phyloP scores from a whole-genome alignment of 2,329 filamentous ascomycete species.

The Pyricularia grisea region DNA sequence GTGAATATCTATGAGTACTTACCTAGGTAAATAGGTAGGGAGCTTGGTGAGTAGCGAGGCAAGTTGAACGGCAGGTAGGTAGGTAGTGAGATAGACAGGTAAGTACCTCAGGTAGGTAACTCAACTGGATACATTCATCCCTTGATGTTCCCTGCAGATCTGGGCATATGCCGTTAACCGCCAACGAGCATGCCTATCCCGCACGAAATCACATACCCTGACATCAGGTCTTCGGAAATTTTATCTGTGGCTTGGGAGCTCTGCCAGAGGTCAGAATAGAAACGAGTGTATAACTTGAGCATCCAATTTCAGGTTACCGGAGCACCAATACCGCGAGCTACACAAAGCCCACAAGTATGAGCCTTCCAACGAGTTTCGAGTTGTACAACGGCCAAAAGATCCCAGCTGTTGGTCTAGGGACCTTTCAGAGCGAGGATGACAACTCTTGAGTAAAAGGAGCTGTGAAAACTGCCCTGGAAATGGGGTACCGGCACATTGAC shows the following conservation, averaged over 20 bases:
- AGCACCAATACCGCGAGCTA: background rate
- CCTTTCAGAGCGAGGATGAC: background rate
- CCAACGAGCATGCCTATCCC: background rate
- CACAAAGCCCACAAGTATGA: background rate
- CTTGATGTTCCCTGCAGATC: too few relatives aligned
- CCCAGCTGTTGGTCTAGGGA: background rate
- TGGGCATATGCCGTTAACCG: background rate
- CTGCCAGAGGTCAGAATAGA: too few relatives aligned
- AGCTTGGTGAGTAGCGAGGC: too few relatives aligned
- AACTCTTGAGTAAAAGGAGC: background rate
- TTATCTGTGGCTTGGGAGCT: background rate
- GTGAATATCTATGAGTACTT: too few relatives aligned
- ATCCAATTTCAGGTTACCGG: background rate
- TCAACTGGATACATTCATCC: too few relatives aligned
- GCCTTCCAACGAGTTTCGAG: background rate
- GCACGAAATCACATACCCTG: background rate
- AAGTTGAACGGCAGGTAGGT: too few relatives aligned
- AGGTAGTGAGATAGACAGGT: too few relatives aligned
- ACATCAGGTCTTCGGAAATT: background rate
- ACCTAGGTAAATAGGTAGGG: too few relatives aligned
- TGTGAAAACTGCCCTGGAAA: background rate
- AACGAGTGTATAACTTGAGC: too few relatives aligned
- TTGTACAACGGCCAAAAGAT: background rate
- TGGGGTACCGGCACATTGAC: conserved; percentile 47
- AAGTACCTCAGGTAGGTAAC: too few relatives aligned